Conservation (phyloP, 2,329 filamentous ascomycete genomes). For the Penicillium brevicompactum region DNA sequence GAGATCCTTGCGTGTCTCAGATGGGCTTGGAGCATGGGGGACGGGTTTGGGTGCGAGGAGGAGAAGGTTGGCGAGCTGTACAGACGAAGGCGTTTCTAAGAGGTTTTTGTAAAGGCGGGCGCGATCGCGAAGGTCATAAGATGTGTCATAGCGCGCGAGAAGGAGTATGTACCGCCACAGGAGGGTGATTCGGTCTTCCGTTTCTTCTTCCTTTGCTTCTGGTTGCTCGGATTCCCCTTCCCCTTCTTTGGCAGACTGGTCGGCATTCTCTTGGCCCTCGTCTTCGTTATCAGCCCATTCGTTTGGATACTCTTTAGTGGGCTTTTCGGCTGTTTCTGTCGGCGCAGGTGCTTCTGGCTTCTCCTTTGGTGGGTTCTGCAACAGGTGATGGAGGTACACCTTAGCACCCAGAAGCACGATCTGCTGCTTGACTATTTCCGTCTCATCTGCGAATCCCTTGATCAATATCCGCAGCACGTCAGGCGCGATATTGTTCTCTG, state of each 20-base stretch:
- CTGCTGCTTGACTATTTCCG: slow-evolving; percentile 83
- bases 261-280: slow-evolving; percentile 27
- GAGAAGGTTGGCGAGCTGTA: slow-evolving; percentile 84
- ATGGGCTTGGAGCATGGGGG: slow-evolving; percentile 85
- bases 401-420: slow-evolving; percentile 94
- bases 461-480: slow-evolving; percentile 88
- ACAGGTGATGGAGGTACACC: slow-evolving; percentile 86
- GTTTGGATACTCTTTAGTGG: slow-evolving; percentile 32
- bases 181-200: slow-evolving; percentile 66
- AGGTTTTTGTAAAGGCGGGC: slow-evolving; percentile 85
- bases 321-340: slow-evolving; percentile 22
- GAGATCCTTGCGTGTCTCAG: slow-evolving; percentile 76
- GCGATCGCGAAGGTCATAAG: slow-evolving; percentile 91
- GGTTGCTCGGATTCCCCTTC: slow-evolving; percentile 27
- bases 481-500: slow-evolving; percentile 85
- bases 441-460: slow-evolving; percentile 81
- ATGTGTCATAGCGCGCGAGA: slow-evolving; percentile 87
- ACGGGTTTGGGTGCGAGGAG: slow-evolving; percentile 93
- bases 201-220: slow-evolving; percentile 27
- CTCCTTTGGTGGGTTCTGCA: slow-evolving; percentile 48
- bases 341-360: slow-evolving; percentile 6
- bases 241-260: slow-evolving; percentile 24
- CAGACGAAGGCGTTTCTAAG: slow-evolving; percentile 70
- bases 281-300: slow-evolving; percentile 35
- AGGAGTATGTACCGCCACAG: slow-evolving; percentile 85